Conservation (phyloP, 1,284 basidiomycete species). For the Inonotus hispidus region DNA sequence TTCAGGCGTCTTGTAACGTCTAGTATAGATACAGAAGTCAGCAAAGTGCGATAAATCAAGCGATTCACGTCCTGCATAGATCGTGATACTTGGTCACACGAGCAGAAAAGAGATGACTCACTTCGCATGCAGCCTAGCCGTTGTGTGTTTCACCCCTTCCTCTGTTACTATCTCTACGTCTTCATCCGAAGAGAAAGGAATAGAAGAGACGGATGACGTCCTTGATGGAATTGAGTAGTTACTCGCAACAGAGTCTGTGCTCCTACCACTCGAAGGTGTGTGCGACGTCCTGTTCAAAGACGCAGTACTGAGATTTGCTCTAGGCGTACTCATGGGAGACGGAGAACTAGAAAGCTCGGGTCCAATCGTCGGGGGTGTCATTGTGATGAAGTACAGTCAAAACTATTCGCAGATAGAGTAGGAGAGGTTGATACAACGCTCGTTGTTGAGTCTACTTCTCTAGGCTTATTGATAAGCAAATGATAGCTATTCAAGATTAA, state of each 20-base stretch:
- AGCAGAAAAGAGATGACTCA: conserved; percentile 20
- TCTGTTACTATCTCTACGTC: conserved; percentile 43
- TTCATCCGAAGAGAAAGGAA: conserved; percentile 35
- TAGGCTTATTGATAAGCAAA: neutral
- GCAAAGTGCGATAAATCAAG: conserved; percentile 2
- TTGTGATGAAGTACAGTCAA: neutral
- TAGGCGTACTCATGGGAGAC: conserved; percentile 9
- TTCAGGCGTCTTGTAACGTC: conserved; percentile 57
- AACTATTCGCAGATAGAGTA: neutral
- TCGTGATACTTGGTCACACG: conserved; percentile 14
- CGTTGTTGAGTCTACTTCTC: too few relatives aligned
- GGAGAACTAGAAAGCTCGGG: conserved; percentile 15
- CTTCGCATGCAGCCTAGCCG: conserved; percentile 31
- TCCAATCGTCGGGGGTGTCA: conserved; percentile 13
- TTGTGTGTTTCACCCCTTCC: conserved; percentile 62
- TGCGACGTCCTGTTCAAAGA: conserved; percentile 1
- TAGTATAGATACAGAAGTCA: conserved; percentile 28
- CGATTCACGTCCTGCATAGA: conserved; percentile 2
- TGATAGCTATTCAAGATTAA: neutral
- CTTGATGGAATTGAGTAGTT: conserved; percentile 8
- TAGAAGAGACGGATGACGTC: conserved; percentile 37
- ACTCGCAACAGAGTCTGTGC: conserved; percentile 5
- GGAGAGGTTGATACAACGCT: too few relatives aligned
- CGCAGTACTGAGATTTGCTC: neutral
- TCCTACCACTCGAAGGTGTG: conserved; percentile 6